Percentiles rank a stretch among this genome's conserved stretches.
Conservation (phyloP, 1,284 basidiomycete genomes). For the Laetiporus sulphureus region DNA sequence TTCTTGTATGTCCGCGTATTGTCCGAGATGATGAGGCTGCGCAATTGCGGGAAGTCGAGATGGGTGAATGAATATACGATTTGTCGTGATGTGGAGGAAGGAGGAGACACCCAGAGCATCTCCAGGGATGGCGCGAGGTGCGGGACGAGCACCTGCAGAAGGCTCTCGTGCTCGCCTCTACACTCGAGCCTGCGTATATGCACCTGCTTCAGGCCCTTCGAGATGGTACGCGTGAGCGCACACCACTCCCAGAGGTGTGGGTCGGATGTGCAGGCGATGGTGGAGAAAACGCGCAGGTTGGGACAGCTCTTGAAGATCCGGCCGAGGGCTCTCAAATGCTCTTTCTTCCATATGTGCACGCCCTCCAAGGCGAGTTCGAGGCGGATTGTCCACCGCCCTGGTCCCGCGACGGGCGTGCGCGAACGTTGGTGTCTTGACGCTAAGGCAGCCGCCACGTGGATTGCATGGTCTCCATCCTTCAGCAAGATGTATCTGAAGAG, state of each 20-base stretch:
- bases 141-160: slow-evolving; percentile 7
- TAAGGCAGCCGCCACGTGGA: slow-evolving; percentile 17
- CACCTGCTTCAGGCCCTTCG: not conserved
- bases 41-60: slow-evolving; percentile 9
- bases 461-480: slow-evolving; percentile 23
- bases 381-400: slow-evolving; percentile 18
- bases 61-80: not conserved
- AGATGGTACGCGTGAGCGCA: slow-evolving; percentile 5
- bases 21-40: slow-evolving; percentile 6
- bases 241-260: slow-evolving; percentile 9
- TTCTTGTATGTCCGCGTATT: slow-evolving; percentile 1
- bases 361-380: slow-evolving; percentile 27
- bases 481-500: slow-evolving; percentile 29
- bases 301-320: slow-evolving; percentile 22
- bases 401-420: not conserved
- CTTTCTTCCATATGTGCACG: slow-evolving; percentile 22
- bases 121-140: slow-evolving; percentile 7
- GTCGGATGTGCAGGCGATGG: slow-evolving; percentile 20
- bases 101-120: slow-evolving; percentile 12
- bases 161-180: slow-evolving; percentile 5
- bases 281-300: slow-evolving; percentile 27
- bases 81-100: not conserved
- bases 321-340: slow-evolving; percentile 20
- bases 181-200: slow-evolving; percentile 13
- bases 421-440: not conserved